Base-by-base conservation (phyloP, 441 rosid species). In the Populus hybrid region DNA sequence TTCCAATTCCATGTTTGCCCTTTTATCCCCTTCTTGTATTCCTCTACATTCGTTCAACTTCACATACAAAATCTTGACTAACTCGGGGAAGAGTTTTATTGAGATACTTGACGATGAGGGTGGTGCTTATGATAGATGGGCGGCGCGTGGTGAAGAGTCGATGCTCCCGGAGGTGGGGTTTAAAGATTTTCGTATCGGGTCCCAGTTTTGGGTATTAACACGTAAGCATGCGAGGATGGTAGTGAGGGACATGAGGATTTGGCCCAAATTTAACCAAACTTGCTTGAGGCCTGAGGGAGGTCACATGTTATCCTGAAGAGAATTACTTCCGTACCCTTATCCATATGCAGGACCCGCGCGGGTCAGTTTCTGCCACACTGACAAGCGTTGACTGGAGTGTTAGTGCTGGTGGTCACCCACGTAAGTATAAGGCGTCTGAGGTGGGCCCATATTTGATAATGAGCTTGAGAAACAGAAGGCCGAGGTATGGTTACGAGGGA, bases 201-300 rank as follows among this genome's bases (percentile, higher is more conserved):
- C 98, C 40, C 97, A 93, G 90, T 93, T 92, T 53, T 90, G 98
- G 98, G 88, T 77, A 1, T 14, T 92, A 86, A 84, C 90, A 73
- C 90, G 98, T 74, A 79, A 76, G 77, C 97, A 93, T 68, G 95
- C 97, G 66, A 84, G 85, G 82, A 23, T 84, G 12, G 91, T 90
- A 67, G 95, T 88, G 31, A 70, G 82, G 21, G 97, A 93, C 78
- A 31, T 72, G 18, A 28, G 40, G 66, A 82, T 92, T 0, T 93
- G 97, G 98, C 76, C 73, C 10, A 91, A 87, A 87, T 92, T 92
- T 68, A 83, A 87, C 74, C 80, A 69, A 69, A 87, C 89, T 61
- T 94, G 98, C 80, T 64, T n/a, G n/a, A n/a, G n/a, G n/a, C n/a
- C n/a, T 77, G 80, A 71, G 72, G 14, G 5, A 28, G 73, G 86